Percentiles rank a stretch among this genome's conserved stretches.
Evolutionary conservation across 106 monocot species (phyloP).

Genomic region (Phalaenopsis equestris): DNA sequence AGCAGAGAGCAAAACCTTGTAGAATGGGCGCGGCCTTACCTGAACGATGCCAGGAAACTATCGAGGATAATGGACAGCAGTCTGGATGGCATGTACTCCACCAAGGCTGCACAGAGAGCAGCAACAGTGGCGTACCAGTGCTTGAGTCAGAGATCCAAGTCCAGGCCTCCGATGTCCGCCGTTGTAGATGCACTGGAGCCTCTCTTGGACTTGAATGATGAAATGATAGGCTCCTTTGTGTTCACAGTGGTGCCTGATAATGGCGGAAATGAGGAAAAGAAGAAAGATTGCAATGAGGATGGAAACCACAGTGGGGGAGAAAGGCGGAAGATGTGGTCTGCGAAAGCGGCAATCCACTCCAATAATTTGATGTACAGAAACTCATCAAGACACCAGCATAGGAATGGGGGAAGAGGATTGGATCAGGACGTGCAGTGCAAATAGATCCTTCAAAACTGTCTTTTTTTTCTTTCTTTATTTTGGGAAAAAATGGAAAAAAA

Average conservation of each 20-base stretch:
- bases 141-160: conserved; percentile 48
- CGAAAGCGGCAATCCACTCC: neutral
- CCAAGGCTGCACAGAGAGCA: conserved; percentile 41
- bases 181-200: conserved; percentile 53
- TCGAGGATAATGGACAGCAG: conserved; percentile 45
- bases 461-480: neutral
- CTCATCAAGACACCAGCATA: neutral
- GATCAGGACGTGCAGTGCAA: neutral
- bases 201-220: conserved; percentile 24
- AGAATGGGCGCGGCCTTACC: conserved; percentile 49
- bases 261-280: neutral
- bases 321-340: neutral
- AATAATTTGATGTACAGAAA: neutral
- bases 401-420: neutral
- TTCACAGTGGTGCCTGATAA: conserved; percentile 21
- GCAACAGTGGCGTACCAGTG: conserved; percentile 51
- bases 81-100: conserved; percentile 59
- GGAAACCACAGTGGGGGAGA: neutral
- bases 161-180: conserved; percentile 46
- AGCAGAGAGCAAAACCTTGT: conserved; percentile 62
- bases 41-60: conserved; percentile 39
- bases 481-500: neutral
- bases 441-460: neutral
- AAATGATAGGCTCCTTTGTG: conserved; percentile 27
- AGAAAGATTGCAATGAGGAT: neutral